phyloP scores from a whole-genome alignment of 192 early-diverging fungal genomes.

The Coemansia sp. region DNA sequence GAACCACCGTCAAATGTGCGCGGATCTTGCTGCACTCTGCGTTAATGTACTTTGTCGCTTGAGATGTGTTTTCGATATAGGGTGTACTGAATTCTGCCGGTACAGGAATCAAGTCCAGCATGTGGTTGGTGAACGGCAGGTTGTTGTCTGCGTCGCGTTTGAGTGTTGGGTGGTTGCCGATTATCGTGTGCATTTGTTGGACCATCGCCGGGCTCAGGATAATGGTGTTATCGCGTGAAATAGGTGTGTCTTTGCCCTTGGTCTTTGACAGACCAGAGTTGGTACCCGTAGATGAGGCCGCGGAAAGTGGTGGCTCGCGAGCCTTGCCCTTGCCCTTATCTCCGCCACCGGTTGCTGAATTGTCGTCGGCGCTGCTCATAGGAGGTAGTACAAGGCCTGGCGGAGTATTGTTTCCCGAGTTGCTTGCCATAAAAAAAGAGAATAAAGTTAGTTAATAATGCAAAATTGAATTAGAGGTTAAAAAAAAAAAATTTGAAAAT shows the following conservation, averaged over 20 bases:
- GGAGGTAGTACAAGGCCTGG: slow-evolving; percentile 9
- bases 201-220: slow-evolving; percentile 53
- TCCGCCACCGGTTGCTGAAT: slow-evolving; percentile 8
- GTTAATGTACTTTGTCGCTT: slow-evolving; percentile 49
- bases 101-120: slow-evolving; percentile 37
- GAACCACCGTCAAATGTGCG: slow-evolving; percentile 38
- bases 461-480: background rate
- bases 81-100: slow-evolving; percentile 33
- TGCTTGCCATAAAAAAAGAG: slow-evolving; percentile 2
- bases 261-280: background rate
- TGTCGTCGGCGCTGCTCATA: slow-evolving; percentile 4
- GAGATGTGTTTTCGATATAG: slow-evolving; percentile 38
- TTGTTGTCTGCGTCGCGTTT: slow-evolving; percentile 57
- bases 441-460: slow-evolving; percentile 5
- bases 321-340: slow-evolving; percentile 21
- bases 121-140: slow-evolving; percentile 54
- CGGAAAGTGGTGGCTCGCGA: slow-evolving; percentile 16
- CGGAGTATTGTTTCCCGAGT: slow-evolving; percentile 8
- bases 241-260: slow-evolving; percentile 30
- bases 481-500: background rate
- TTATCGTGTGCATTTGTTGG: slow-evolving; percentile 51
- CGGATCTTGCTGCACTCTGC: slow-evolving; percentile 44
- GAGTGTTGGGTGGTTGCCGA: slow-evolving; percentile 45
- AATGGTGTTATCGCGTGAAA: slow-evolving; percentile 37
- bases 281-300: background rate